These are phyloP conservation scores for Daldinia sp. DNA, from an alignment of 2,329 filamentous ascomycete genomes.

Conservation along the genomic window DNA sequence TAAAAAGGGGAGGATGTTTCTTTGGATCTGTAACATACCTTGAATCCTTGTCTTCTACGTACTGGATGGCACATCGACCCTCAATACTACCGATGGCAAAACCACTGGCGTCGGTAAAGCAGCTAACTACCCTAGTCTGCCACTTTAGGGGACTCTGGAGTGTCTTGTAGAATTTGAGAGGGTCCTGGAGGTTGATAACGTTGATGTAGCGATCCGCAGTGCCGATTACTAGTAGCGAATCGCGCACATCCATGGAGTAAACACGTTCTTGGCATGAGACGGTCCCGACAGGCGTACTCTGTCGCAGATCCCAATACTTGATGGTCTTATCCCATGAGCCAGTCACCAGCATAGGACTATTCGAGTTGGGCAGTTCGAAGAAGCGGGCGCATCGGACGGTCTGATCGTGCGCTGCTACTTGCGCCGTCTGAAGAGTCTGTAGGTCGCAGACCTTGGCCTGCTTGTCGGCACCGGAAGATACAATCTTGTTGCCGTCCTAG, in stretches of 20 bases:
- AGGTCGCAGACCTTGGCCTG: constrained; percentile 89
- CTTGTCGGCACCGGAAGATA: constrained; percentile 90
- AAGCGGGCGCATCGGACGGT: constrained; percentile 82
- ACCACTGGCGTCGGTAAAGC: constrained; percentile 89
- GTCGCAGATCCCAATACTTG: constrained; percentile 86
- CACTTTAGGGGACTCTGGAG: constrained; percentile 96
- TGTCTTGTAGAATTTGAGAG: constrained; percentile 93
- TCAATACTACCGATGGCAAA: constrained; percentile 98
- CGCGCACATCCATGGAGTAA: constrained; percentile 91
- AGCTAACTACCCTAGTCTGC: constrained; percentile 95
- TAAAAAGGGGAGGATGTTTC: constrained; percentile 1
- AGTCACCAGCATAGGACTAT: constrained; percentile 85
- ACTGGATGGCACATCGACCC: constrained; percentile 96
- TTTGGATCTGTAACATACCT: constrained; percentile 55
- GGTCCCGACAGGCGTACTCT: constrained; percentile 69
- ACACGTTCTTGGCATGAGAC: constrained; percentile 78
- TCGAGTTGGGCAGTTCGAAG: constrained; percentile 70
- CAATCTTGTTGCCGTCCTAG: constrained; percentile 89
- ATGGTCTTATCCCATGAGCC: constrained; percentile 92
- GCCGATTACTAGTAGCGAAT: constrained; percentile 87
- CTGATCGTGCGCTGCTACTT: constrained; percentile 85
- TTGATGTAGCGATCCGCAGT: constrained; percentile 97
- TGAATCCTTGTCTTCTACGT: constrained; percentile 94
- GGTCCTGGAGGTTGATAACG: constrained; percentile 88
- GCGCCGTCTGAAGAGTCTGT: constrained; percentile 68